Percentiles rank a stretch among this genome's conserved stretches.
These are phyloP conservation scores for Cutaneotrichosporon sp. DNA, from an alignment of 1,284 basidiomycete species.

Conservation along the genomic window DNA sequence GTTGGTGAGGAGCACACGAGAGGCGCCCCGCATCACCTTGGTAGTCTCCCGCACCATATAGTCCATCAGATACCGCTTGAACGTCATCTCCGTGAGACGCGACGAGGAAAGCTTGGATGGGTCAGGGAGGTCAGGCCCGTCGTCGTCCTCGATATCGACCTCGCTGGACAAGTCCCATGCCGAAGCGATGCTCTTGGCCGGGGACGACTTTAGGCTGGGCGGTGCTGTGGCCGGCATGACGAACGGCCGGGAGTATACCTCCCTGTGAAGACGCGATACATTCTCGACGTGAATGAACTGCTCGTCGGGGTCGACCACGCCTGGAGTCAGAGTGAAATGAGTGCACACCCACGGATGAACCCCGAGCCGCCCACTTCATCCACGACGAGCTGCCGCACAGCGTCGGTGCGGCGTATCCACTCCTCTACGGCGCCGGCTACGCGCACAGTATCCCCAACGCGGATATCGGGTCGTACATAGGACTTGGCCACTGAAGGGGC, in stretches of 20 bases:
- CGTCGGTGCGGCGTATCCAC: constrained; percentile 24
- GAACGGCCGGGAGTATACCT: constrained; percentile 34
- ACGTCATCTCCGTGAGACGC: constrained; percentile 35
- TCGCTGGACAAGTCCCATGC: constrained; percentile 21
- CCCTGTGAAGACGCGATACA: constrained; percentile 27
- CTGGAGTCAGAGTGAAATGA: constrained; percentile 14
- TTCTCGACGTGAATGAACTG: constrained; percentile 24
- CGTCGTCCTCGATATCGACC: constrained; percentile 8
- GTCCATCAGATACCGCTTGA: constrained; percentile 41
- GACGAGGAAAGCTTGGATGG: constrained; percentile 30
- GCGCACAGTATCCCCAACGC: constrained; percentile 38
- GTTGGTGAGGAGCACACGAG: not conserved
- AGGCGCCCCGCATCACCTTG: constrained; percentile 4
- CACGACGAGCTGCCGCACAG: constrained; percentile 35
- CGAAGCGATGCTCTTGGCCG: constrained; percentile 7
- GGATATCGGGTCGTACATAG: constrained; percentile 31
- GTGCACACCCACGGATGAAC: constrained; percentile 23
- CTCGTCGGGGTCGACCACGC: constrained; percentile 35
- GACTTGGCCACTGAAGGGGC: too few relatives aligned
- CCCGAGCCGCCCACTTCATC: constrained; percentile 31
- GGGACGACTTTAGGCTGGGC: constrained; percentile 1
- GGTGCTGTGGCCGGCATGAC: constrained; percentile 14
- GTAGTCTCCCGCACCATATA: constrained; percentile 29
- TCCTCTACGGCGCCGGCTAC: constrained; percentile 38
- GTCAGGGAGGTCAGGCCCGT: constrained; percentile 27